Evolutionary conservation across 768 basidiomycete species (phyloP), one percentile per base, ranked within the genome.

Genomic region (Hericium coralloides): DNA sequence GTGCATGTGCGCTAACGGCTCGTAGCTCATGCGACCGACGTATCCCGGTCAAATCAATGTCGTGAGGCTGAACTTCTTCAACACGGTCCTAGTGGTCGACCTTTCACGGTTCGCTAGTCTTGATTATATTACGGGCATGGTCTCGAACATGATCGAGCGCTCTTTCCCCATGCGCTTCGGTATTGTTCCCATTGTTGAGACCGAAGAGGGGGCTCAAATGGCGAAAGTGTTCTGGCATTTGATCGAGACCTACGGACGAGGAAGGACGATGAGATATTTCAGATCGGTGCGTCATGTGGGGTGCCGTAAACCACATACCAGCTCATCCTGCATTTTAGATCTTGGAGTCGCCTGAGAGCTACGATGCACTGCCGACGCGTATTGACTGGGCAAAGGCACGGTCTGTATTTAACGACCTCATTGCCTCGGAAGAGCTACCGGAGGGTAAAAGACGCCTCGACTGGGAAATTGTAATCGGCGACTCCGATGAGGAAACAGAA

Each of bases 151-250:
- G 67, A 83, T 98, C 53, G 72, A 80, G 26, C 77, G 91, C 37
- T 79, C 77, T 15, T 74, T 91, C 47, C 91, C 94, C 0, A 79
- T 93, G 61, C 76, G 91, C 17, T 93, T 94, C 68, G 95, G 95
- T 12, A 66, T 98, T 49, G 91, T 95, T 2, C 94, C 92, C 1
- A 70, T 83, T 37, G 68, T 83, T 2, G 81, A 85, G 56, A 76
- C 69, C 0, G 74, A 76, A 9, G 72, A 82, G 74, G 71, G 57
- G 38, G 66, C 60, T 51, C 49, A 39, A 22, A 59, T 59, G 54
- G 72, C 3, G 72, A 76, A 49, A 72, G 75, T 61, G 72, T 78
- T 76, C 68, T 65, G 1, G 37, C 49, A 39, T 39, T 18, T 61
- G n/a, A 38, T 23, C 12, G 38, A 59, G 37, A 56, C 55, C 38